phyloP scores from a whole-genome alignment of 2,329 filamentous ascomycete species.

The Zasmidium angulare region DNA sequence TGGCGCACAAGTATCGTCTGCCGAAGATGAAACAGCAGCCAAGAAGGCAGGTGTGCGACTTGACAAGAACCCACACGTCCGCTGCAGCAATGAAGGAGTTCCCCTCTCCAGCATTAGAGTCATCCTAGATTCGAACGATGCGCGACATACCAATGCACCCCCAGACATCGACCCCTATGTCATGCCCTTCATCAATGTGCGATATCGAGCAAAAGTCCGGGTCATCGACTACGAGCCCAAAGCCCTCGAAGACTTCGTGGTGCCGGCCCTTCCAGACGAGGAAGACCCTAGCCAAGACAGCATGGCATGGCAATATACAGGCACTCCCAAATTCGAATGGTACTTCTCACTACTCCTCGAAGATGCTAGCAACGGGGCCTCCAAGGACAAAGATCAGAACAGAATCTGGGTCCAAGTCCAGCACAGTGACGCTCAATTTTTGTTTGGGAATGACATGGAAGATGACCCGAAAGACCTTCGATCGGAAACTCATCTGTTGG shows the following conservation, averaged over 20 bases:
- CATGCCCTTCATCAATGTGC: slow-evolving; percentile 54
- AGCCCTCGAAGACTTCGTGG: slow-evolving; percentile 69
- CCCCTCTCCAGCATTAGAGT: slow-evolving; percentile 43
- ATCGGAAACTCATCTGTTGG: slow-evolving; percentile 50
- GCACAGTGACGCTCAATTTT: slow-evolving; percentile 55
- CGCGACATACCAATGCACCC: slow-evolving; percentile 49
- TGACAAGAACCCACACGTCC: slow-evolving; percentile 30
- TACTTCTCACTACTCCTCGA: slow-evolving; percentile 77
- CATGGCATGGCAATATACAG: slow-evolving; percentile 38
- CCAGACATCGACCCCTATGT: slow-evolving; percentile 16
- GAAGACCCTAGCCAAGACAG: slow-evolving; percentile 11
- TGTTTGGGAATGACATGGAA: slow-evolving; percentile 56
- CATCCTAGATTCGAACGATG: slow-evolving; percentile 49
- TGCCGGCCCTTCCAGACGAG: slow-evolving; percentile 35
- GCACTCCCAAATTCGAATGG: slow-evolving; percentile 69
- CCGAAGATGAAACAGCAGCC: background rate
- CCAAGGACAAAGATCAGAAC: background rate
- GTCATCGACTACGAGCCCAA: slow-evolving; percentile 78
- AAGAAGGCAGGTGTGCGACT: background rate
- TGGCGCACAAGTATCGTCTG: background rate
- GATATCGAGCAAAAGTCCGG: slow-evolving; percentile 69
- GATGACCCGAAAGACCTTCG: slow-evolving; percentile 62
- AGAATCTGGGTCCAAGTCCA: slow-evolving; percentile 68
- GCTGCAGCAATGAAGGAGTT: slow-evolving; percentile 46
- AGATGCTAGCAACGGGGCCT: slow-evolving; percentile 52